These are phyloP conservation scores for Dryas drummondii DNA, from an alignment of 306 rosid species.

Conservation along the genomic window DNA sequence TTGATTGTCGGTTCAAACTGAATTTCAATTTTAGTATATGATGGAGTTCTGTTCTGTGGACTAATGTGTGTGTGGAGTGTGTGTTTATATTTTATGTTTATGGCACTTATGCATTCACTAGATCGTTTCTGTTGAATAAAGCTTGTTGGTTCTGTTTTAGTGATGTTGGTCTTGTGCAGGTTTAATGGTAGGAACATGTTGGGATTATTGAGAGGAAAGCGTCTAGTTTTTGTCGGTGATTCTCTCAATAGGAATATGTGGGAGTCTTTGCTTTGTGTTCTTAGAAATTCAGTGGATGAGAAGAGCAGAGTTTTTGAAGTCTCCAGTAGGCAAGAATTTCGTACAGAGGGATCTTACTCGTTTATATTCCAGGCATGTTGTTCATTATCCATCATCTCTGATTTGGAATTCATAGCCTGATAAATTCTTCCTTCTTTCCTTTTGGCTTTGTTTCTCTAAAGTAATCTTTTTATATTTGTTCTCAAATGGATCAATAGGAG, in stretches of 20 bases:
- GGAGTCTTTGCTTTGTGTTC: slow-evolving; percentile 30
- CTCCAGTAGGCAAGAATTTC: slow-evolving; percentile 12
- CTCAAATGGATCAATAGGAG: slow-evolving; percentile 16
- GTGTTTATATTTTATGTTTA: background rate
- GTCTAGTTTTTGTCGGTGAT: slow-evolving; percentile 29
- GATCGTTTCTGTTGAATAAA: slow-evolving; percentile 1
- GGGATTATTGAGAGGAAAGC: slow-evolving; percentile 29
- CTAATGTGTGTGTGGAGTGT: background rate
- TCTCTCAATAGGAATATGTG: slow-evolving; percentile 33
- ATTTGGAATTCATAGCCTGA: background rate
- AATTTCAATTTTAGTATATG: background rate
- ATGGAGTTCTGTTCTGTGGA: background rate
- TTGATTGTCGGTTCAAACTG: background rate
- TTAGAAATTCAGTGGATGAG: slow-evolving; percentile 22
- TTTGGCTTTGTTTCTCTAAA: background rate
- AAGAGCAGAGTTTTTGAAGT: slow-evolving; percentile 23
- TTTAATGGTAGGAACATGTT: slow-evolving; percentile 20
- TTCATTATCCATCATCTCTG: slow-evolving; percentile 4
- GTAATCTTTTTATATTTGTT: background rate
- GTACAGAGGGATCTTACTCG: slow-evolving; percentile 17
- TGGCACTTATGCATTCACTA: background rate
- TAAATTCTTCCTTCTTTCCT: background rate
- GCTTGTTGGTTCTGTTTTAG: slow-evolving; percentile 5
- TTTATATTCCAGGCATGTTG: slow-evolving; percentile 25
- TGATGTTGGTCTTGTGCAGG: slow-evolving; percentile 18